Evolutionary conservation across 1,284 basidiomycete genomes (phyloP), one percentile per base, ranked within the genome.

Genomic region (Ganoderma lingzhi): DNA sequence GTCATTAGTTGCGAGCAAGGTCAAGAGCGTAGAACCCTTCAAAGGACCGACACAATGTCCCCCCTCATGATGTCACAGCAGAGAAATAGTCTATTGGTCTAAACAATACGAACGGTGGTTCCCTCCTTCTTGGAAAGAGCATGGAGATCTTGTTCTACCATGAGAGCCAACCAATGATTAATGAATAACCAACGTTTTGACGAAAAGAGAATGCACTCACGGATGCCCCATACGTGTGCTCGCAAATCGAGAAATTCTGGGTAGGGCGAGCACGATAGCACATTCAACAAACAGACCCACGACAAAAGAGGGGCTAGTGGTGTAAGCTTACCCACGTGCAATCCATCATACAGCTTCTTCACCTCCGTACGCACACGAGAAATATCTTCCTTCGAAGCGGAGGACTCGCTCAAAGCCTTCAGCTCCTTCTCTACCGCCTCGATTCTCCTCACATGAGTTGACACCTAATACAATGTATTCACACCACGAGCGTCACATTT

Each of bases 381-480:
- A 37, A 94, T 83, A 74, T 97, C 95, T 63, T 96, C 94, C 80
- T 95, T 96, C 41, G 85, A 86, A 5, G 93, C 87, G 2, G 90
- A 86, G 23, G 82, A 80, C 63, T 89, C 87, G n/a, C 87, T 85
- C 39, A 97, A 78, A 0, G 91, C 90, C 78, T 93, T 94, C 73
- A 96, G 79, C 76, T 96, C 95, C 79, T 95, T 95, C 82, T 97
- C 95, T 2, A 96, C 94, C 2, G 90, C 88, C 78, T 96, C 93
- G 76, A 97, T 95, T 67, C 95, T 86, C 71, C 92, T 85, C 3
- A 97, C 89, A 80, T 97, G 95, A 32, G 90, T 88, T 12, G 94
- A 91, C 73, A 96, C 92, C 94, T 96, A 69, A 35, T 14, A 28
- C 8, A 15, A 28, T 10, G 19, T 10, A 14, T 28, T 17, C 23